Base-by-base conservation (phyloP, 495 filamentous ascomycete genomes). In the Penicillium canescens region DNA sequence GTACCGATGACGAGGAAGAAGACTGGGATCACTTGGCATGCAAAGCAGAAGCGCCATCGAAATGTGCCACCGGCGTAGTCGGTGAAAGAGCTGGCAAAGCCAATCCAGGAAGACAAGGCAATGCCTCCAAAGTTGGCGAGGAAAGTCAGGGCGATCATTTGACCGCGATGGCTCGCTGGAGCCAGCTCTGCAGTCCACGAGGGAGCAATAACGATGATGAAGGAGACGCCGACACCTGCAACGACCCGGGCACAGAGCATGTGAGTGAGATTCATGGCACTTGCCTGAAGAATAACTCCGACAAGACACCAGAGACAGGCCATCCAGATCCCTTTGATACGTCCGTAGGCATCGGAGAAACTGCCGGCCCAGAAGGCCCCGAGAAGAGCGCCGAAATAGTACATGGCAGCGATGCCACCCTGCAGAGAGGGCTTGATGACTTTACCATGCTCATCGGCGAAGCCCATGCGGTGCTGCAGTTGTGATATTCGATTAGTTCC, bases 71-170 rank as follows among this genome's bases (percentile, higher is more conserved):
- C 55, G 14, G 75, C 75, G 23, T 64, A 60, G 16, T 78, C 66
- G 24, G 74, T 57, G 55, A 60, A 72, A 1, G 68, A 74, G 18
- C 42, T 75, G 54, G 14, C 73, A 64, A 75, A 84, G 56, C 77
- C 78, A 26, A 84, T 70, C 81, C 81, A 84, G 52, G 81, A 83
- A 8, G 79, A 78, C 16, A 82, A 72, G 6, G 41, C 20, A 33
- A 82, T 78, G 10, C 83, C 80, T 33, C 80, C 80, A 35, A 83
- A 77, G 51, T 82, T 83, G 59, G 41, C 65, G 80, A 78, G 9
- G 78, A 76, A 41, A 75, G 73, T 43, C 35, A 54, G n/a, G 18
- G 56, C 50, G 40, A 50, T 45, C 28, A 54, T 44, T 20, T 44
- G 34, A 23, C 46, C 49, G 20, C 46, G 57, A 36, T 52, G 43